Base-by-base conservation (phyloP, 768 basidiomycete species). In the Rhizopogon roseolus region DNA sequence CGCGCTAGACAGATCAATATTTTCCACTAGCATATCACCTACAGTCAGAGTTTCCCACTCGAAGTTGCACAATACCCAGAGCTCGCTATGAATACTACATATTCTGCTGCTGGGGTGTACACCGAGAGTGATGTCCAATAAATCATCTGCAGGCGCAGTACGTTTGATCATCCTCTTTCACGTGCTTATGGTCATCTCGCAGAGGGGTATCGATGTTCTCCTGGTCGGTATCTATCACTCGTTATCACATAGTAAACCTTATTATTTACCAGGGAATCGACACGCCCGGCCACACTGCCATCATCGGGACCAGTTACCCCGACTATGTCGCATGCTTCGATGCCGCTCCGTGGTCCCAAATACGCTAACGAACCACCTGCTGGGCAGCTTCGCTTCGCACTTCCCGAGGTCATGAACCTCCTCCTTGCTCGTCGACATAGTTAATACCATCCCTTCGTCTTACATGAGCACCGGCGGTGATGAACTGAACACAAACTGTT, bases 1-100 rank as follows among this genome's bases (percentile, higher is more conserved):
- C 17, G 14, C 11, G 9, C 9, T 57, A 16, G 7, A 3, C 41
- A 85, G 82, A 78, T 90, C 46, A 91, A 85, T 66, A 81, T 80
- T 1, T 80, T 93, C 60, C 89, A 93, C 58, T 93, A 90, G 91
- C 92, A 93, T 62, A 75, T 90, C 53, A 82, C 83, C 36, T 92
- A 94, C 68, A 82, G 84, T 51, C 89, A 93, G 61, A 84, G 82
- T 36, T 94, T 89, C 73, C 90, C 92, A 1, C 74, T 93, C 14
- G 73, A 78, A 38, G 70, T 93, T 17, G 72, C 80, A 3, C 76
- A 76, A 9, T 85, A 80, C 63, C 77, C 84, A 0, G 79, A 81
- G 52, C 72, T 93, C 1, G 74, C 86, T 9, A 55, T 57, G 16
- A 75, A 79, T 2, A 90, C 87, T 2, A 88, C 91, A 10, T 94